These are phyloP conservation scores for Penicillium brasilianum DNA, from an alignment of 2,329 filamentous ascomycete genomes.

Conservation along the genomic window DNA sequence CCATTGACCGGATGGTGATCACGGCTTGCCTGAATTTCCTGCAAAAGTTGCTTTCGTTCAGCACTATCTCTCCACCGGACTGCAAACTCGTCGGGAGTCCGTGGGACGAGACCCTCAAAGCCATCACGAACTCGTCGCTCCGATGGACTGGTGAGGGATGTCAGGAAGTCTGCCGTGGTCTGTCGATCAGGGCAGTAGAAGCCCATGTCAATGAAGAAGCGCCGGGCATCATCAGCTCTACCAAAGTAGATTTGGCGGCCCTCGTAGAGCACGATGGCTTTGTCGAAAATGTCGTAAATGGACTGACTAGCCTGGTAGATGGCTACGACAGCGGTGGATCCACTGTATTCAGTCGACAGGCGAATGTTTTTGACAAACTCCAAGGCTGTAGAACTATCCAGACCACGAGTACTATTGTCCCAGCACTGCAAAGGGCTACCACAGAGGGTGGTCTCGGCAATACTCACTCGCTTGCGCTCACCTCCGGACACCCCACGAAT, in stretches of 20 bases:
- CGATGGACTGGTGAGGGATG: slow-evolving; percentile 67
- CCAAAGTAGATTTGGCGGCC: slow-evolving; percentile 79
- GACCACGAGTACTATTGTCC: slow-evolving; percentile 55
- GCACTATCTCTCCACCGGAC: slow-evolving; percentile 58
- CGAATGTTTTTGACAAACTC: slow-evolving; percentile 59
- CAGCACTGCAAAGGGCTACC: slow-evolving; percentile 53
- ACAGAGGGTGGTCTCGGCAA: slow-evolving; percentile 58
- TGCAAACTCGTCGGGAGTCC: slow-evolving; percentile 72
- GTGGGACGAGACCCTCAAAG: slow-evolving; percentile 66
- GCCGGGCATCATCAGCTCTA: slow-evolving; percentile 61
- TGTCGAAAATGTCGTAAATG: slow-evolving; percentile 68
- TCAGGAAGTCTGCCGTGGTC: slow-evolving; percentile 72
- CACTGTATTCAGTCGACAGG: slow-evolving; percentile 53
- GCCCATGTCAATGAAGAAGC: slow-evolving; percentile 71
- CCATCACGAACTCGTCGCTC: slow-evolving; percentile 63
- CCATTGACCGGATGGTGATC: slow-evolving; percentile 42
- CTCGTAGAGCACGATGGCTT: slow-evolving; percentile 72
- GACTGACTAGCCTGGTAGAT: slow-evolving; percentile 58
- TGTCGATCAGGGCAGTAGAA: slow-evolving; percentile 70
- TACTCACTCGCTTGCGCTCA: slow-evolving; percentile 64
- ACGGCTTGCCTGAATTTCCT: slow-evolving; percentile 49
- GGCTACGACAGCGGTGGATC: slow-evolving; percentile 56
- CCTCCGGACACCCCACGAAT: slow-evolving; percentile 66
- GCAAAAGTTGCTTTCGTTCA: slow-evolving; percentile 48
- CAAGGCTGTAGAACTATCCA: slow-evolving; percentile 60